phyloP scores from a whole-genome alignment of 2,329 filamentous ascomycete genomes.

The Sporothrix euskadiensis region DNA sequence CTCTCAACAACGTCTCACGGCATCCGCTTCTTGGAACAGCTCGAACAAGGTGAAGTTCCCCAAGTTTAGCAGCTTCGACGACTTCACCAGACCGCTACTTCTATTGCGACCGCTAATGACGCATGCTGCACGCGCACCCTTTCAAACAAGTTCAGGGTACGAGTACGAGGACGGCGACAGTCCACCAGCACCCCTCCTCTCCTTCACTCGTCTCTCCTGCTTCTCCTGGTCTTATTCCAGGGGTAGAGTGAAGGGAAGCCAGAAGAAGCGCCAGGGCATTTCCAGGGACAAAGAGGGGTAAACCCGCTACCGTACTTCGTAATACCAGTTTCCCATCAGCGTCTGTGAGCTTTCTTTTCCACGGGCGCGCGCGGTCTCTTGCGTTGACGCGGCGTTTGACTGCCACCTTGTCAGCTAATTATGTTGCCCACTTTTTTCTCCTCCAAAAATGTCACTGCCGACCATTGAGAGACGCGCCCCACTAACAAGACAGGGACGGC shows the following conservation, averaged over 20 bases:
- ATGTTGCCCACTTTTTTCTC: not conserved
- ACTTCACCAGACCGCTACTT: slow-evolving; percentile 13
- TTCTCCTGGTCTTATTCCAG: not conserved
- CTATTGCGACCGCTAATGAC: not conserved
- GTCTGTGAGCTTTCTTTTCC: not conserved
- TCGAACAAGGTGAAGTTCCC: not conserved
- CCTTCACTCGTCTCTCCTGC: no score
- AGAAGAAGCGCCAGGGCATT: not conserved
- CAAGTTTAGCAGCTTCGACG: not conserved
- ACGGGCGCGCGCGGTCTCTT: not conserved
- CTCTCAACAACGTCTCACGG: not conserved
- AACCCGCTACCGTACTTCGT: not conserved
- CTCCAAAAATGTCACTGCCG: slow-evolving; percentile 12
- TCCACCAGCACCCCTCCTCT: not conserved
- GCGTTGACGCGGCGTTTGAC: slow-evolving; percentile 7
- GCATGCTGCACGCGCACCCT: slow-evolving; percentile 1
- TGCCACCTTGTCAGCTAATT: not conserved
- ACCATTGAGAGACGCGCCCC: not conserved
- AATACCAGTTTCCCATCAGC: not conserved
- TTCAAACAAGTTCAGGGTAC: not conserved
- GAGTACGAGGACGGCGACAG: not conserved
- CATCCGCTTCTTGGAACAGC: not conserved
- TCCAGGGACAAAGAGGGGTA: slow-evolving; percentile 19
- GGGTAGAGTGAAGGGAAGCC: not conserved
- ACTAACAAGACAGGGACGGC: not conserved